A percentile compares a stretch with the other conserved stretches of the same genome.
Evolutionary conservation across 768 basidiomycete genomes (phyloP).

Genomic region (Cyathus striatus): DNA sequence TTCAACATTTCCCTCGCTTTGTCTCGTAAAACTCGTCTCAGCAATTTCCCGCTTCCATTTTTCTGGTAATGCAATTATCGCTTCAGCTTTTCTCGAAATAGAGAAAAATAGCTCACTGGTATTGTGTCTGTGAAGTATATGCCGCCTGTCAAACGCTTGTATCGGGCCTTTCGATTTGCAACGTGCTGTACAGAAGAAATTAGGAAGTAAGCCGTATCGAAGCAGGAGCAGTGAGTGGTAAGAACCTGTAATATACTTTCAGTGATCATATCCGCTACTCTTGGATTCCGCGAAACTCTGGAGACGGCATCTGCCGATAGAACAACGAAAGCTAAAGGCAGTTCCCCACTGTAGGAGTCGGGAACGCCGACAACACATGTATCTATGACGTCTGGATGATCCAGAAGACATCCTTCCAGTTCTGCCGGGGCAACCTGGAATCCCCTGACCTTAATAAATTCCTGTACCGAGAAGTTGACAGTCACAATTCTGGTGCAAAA

Average conservation of each 20-base stretch:
- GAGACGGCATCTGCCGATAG: slow-evolving; percentile 33
- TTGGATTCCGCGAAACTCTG: slow-evolving; percentile 18
- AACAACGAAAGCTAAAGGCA: slow-evolving; percentile 61
- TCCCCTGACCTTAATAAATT: slow-evolving; percentile 63
- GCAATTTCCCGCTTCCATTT: slow-evolving; percentile 52
- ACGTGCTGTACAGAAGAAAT: slow-evolving; percentile 30
- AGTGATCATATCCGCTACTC: slow-evolving; percentile 25
- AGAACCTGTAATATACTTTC: slow-evolving; percentile 38
- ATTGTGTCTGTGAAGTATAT: slow-evolving; percentile 28
- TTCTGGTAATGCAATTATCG: slow-evolving; percentile 23
- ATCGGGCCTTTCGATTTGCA: slow-evolving; percentile 38
- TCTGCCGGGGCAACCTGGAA: slow-evolving; percentile 54
- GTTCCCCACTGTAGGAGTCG: slow-evolving; percentile 59
- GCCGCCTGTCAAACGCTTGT: slow-evolving; percentile 47
- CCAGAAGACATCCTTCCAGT: slow-evolving; percentile 44
- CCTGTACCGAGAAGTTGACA: slow-evolving; percentile 24
- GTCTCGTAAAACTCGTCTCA: slow-evolving; percentile 37
- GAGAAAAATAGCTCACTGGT: slow-evolving; percentile 15
- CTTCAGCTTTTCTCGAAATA: not conserved
- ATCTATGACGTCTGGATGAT: slow-evolving; percentile 52
- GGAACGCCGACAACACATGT: slow-evolving; percentile 57
- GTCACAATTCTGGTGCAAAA: not conserved
- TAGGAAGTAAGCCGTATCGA: not conserved
- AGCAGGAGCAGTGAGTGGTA: too few relatives aligned
- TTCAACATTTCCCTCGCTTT: slow-evolving; percentile 10